Percentiles rank a stretch among this genome's conserved stretches.
phyloP scores from a whole-genome alignment of 192 early-diverging fungal species.

The Coemansia sp. region DNA sequence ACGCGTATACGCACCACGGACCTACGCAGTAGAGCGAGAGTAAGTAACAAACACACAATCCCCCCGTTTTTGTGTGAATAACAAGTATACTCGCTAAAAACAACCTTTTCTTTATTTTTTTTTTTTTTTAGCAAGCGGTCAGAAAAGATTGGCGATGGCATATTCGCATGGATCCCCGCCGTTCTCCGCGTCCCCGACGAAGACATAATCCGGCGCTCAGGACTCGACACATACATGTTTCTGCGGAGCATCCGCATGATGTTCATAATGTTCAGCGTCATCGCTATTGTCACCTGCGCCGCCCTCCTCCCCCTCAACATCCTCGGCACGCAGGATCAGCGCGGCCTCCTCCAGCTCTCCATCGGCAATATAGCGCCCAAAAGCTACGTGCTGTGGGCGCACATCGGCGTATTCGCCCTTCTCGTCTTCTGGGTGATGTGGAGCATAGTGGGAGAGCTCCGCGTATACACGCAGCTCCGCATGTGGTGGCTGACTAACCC shows the following conservation, averaged over 20 bases:
- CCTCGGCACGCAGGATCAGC: conserved; percentile 41
- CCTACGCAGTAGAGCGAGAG: conserved; percentile 59
- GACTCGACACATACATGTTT: conserved; percentile 80
- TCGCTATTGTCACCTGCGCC: not conserved
- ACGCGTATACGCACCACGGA: conserved; percentile 72
- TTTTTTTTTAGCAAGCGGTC: conserved; percentile 48
- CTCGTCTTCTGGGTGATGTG: conserved; percentile 40
- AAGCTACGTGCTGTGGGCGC: conserved; percentile 63
- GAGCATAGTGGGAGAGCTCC: conserved; percentile 64
- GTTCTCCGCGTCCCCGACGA: conserved; percentile 57
- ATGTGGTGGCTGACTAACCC: conserved; percentile 63
- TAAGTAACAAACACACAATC: not conserved
- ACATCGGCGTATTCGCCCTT: conserved; percentile 59
- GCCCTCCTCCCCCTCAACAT: conserved; percentile 70
- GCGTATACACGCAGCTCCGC: conserved; percentile 64
- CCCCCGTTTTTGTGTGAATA: not conserved
- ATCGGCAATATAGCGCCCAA: conserved; percentile 68
- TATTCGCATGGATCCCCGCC: conserved; percentile 63
- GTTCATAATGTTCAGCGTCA: conserved; percentile 60
- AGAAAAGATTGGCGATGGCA: conserved; percentile 51
- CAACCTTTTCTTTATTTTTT: too few relatives aligned
- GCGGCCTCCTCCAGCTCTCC: conserved; percentile 62
- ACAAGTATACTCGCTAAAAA: not conserved
- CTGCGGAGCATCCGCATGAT: conserved; percentile 70
- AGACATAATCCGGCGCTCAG: conserved; percentile 57